Conservation (phyloP, 2,329 filamentous ascomycete species). For the Claviceps sp. region DNA sequence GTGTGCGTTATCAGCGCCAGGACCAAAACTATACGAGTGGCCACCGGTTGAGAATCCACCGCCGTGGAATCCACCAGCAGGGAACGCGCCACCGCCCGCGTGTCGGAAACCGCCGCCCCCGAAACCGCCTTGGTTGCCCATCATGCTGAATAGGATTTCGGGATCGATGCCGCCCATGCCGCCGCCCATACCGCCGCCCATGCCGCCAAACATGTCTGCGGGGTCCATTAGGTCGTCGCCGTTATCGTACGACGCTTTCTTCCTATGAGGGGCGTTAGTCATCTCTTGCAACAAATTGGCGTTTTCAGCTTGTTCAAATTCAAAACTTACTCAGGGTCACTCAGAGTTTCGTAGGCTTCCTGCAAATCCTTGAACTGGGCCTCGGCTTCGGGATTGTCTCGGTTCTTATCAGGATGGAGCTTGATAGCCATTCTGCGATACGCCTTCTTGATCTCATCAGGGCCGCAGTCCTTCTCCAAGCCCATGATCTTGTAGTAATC, state of each 20-base stretch:
- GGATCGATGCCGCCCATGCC: slow-evolving; percentile 57
- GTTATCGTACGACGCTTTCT: slow-evolving; percentile 80
- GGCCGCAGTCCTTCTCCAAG: slow-evolving; percentile 71
- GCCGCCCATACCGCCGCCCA: slow-evolving; percentile 43
- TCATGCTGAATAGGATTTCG: slow-evolving; percentile 73
- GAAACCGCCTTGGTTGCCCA: slow-evolving; percentile 51
- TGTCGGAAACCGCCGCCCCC: slow-evolving; percentile 38
- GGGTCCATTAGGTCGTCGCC: slow-evolving; percentile 86
- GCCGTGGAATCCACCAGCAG: slow-evolving; percentile 32
- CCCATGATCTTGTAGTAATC: slow-evolving; percentile 98
- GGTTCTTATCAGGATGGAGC: slow-evolving; percentile 97
- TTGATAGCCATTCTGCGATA: slow-evolving; percentile 91
- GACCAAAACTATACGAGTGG: slow-evolving; percentile 42
- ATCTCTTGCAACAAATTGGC: background rate
- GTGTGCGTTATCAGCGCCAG: slow-evolving; percentile 21
- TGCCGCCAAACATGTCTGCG: slow-evolving; percentile 65
- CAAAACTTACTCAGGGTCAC: slow-evolving; percentile 69
- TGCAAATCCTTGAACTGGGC: slow-evolving; percentile 95
- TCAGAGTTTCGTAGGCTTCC: slow-evolving; percentile 92
- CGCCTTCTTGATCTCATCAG: slow-evolving; percentile 85
- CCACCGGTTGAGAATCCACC: slow-evolving; percentile 30
- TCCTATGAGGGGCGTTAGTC: slow-evolving; percentile 35
- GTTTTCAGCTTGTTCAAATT: background rate
- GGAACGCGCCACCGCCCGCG: slow-evolving; percentile 41
- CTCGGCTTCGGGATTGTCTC: slow-evolving; percentile 68